Evolutionary conservation across 2,329 filamentous ascomycete genomes (phyloP).

Genomic region (Stagonosporopsis vannaccii): DNA sequence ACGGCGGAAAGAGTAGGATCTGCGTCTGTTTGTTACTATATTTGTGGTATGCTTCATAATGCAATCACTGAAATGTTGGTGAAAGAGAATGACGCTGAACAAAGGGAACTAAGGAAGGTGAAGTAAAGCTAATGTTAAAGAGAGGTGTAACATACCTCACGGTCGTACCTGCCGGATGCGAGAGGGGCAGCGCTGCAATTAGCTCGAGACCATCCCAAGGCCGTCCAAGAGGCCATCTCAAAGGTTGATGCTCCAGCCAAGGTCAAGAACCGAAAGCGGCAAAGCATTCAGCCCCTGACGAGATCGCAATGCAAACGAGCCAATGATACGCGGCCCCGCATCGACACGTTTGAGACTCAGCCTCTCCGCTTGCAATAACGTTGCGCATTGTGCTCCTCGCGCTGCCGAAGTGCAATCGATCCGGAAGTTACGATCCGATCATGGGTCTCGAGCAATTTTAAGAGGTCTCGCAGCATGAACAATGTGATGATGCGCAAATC

Average conservation of each 20-base stretch:
- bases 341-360: not conserved
- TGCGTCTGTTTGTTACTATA: constrained; percentile 24
- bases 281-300: constrained; percentile 11
- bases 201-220: constrained; percentile 9
- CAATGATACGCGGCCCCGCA: not conserved
- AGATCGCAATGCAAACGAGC: not conserved
- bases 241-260: constrained; percentile 6
- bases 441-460: not conserved
- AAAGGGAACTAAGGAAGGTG: not conserved
- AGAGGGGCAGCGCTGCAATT: constrained; percentile 2
- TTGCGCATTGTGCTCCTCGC: constrained; percentile 12
- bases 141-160: constrained; percentile 6
- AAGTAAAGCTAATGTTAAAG: not conserved
- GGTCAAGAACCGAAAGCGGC: constrained; percentile 4
- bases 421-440: not conserved
- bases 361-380: constrained; percentile 10
- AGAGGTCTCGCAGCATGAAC: not conserved
- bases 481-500: not conserved
- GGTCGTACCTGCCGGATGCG: not conserved
- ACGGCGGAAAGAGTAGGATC: constrained; percentile 28
- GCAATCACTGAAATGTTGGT: not conserved
- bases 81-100: constrained; percentile 4
- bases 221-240: not conserved
- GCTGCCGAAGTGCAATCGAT: not conserved
- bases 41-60: constrained; percentile 8